Evolutionary conservation across 2,329 filamentous ascomycete species (phyloP), one percentile per base, ranked within the genome.

Genomic region (Fusarium caatingaense): DNA sequence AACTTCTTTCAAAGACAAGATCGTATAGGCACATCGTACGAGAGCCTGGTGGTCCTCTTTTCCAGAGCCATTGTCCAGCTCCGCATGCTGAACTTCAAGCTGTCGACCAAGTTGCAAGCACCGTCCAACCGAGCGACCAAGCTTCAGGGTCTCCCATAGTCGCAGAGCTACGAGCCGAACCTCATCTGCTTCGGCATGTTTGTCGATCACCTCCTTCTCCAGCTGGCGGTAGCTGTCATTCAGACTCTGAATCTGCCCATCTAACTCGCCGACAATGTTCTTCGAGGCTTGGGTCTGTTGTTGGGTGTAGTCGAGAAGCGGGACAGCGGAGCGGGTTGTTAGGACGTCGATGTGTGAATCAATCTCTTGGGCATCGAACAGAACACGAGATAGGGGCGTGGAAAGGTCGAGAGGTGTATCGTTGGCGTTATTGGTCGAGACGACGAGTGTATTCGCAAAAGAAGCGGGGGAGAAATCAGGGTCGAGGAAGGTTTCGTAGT

Each of bases 301-400:
- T 64, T 89, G 86, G 5, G 94, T 97, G 79, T 98, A 87, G 30
- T 89, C 84, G 21, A 99, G 87, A 28, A 99, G 85, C 0, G 94
- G 92, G 0, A 95, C 83, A 5, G 96, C 94, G 28, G 91, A 92
- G 68, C 92, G 91, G 4, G 94, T 96, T 8, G 95, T 97, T 42
- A 98, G 87, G 6, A 89, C 88, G 79, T 99, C 93, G 69, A 99
- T 97, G 78, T 97, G 94, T 0, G 94, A 97, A 81, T 98, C 95
- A 71, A 99, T 92, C 81, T 98, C 96, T 78, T 98, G 96, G 5
- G 96, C 91, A 80, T 99, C 96, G 81, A 99, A 99, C 9, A 98
- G 89, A 8, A 98, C 94, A 57, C 93, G 90, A 8, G 94, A 97
- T 49, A 99, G 87, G 5, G 96, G 95, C 18, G 96, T 98, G 8